Base-by-base conservation (phyloP, 495 filamentous ascomycete genomes). In the Rhizodiscina lignyota region DNA sequence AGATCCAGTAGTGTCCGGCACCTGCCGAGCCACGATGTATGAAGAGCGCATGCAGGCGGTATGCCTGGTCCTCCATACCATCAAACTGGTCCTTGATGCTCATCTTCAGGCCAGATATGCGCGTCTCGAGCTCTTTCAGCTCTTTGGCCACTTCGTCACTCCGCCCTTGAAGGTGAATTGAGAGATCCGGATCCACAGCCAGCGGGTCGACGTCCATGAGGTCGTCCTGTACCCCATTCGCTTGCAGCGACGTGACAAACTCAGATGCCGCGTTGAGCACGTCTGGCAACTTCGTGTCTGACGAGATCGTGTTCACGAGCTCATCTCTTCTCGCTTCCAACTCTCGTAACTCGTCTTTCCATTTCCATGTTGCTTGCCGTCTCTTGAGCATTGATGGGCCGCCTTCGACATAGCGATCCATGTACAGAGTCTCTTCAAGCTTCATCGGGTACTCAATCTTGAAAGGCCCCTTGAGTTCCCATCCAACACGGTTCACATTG, bases 1-100 rank as follows among this genome's bases (percentile, higher is more conserved):
- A 94, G 39, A 94, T 84, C 72, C 82, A 99, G 60, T 94, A 99
- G 54, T 97, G 89, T 1, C 89, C 89, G 33, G 77, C 79, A 13
- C 55, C 59, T 2, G 56, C 42, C 11, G 48, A 59, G 30, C 77
- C 91, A 3, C 76, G 70, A 49, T 99, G 91, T 34, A 94, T 82
- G 53, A 96, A 87, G 16, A 94, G 79, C 0, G 89, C 81, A 38
- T 91, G 82, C 10, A 99, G 70, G n/a, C 68, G 72, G 53, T 94
- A 99, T 2, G 72, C 64, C 17, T 81, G 53, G 17, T 71, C 51
- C 21, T 59, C 62, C 43, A 68, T 55, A 36, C 65, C 63, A 2
- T 52, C 57, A 44, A 86, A 92, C 41, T 83, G 67, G 21, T 45
- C 60, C n/a, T 63, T n/a, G n/a, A n/a, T n/a, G n/a, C n/a, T n/a